Percentiles rank a stretch among this genome's conserved stretches.
phyloP scores from a whole-genome alignment of 345 rosid species.

The Camelina hispida region DNA sequence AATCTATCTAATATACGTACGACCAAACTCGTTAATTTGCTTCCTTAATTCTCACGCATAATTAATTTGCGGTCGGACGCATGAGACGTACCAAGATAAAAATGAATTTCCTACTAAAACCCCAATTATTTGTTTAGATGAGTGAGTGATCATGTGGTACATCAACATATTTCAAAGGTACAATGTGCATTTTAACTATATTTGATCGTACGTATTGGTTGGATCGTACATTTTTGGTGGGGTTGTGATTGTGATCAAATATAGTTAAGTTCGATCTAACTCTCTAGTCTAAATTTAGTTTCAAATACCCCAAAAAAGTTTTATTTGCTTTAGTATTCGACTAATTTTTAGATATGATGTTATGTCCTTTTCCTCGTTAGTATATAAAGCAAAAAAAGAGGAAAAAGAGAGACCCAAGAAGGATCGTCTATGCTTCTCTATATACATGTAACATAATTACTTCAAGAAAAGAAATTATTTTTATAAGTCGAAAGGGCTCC shows the following conservation, averaged over 20 bases:
- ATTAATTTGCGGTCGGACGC: neutral
- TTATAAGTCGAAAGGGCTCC: slow-evolving; percentile 4
- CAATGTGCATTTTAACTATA: no score
- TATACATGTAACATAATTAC: neutral
- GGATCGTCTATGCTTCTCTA: neutral
- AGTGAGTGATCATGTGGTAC: neutral
- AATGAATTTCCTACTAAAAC: neutral
- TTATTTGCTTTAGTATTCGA: neutral
- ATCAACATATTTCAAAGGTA: neutral
- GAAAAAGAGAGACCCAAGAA: neutral
- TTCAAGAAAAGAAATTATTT: neutral
- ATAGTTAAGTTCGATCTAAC: neutral
- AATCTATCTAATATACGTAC: neutral
- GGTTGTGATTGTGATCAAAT: slow-evolving; percentile 6
- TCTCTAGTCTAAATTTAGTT: slow-evolving; percentile 5
- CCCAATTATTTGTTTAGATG: slow-evolving; percentile 13
- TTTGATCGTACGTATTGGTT: no score
- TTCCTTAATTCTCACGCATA: slow-evolving; percentile 31
- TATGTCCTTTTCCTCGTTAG: slow-evolving; percentile 1
- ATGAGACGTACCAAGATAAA: slow-evolving; percentile 4
- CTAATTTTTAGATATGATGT: neutral
- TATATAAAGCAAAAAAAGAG: neutral
- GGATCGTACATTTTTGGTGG: neutral
- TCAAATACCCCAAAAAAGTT: neutral
- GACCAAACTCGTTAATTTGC: slow-evolving; percentile 12